Evolutionary conservation across 306 rosid species (phyloP), one percentile per base, ranked within the genome.

Genomic region (Boehmeria nivea): DNA sequence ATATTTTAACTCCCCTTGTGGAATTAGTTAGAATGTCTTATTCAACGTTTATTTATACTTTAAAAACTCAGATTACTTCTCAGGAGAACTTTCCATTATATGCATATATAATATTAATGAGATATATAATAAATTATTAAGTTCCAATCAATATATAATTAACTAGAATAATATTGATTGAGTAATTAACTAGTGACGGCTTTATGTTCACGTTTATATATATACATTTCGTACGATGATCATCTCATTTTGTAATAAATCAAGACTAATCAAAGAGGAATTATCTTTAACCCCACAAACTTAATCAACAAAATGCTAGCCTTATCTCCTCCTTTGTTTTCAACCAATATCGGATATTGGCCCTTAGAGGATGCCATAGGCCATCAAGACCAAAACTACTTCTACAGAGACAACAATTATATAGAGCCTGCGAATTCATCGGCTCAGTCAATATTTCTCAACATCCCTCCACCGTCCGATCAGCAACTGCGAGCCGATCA

Each of bases 241-340:
- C 57, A 27, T 24, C 6, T 27, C 39, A 51, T 0, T 51, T 25
- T 14, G 16, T n/a, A n/a, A 12, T 27, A 33, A 4, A 33, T 33
- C 38, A 11, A 40, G 17, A 40, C 17, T 40, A 10, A n/a, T 31
- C 36, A 31, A 10, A 51, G 38, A n/a, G 27, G 23, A 25, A 6
- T 50, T 2, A 16, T 7, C 2, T 7, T n/a, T 13, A 24, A 51
- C 19, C 4, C 15, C 18, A 26, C 2, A 13, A 8, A 24, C 2
- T 3, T 6, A 31, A 17, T 8, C 61, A 6, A 22, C 46, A 50
- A 28, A 47, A 77, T 77, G 82, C 53, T 68, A 39, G 78, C 70
- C 10, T 49, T 53, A 36, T 61, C 70, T 54, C 68, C 73, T 59
- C 62, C 76, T 60, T 38, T 49, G 22, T 69, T 77, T 63, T 33